phyloP scores from a whole-genome alignment of 106 monocot species.

The Hemerocallis citrina region DNA sequence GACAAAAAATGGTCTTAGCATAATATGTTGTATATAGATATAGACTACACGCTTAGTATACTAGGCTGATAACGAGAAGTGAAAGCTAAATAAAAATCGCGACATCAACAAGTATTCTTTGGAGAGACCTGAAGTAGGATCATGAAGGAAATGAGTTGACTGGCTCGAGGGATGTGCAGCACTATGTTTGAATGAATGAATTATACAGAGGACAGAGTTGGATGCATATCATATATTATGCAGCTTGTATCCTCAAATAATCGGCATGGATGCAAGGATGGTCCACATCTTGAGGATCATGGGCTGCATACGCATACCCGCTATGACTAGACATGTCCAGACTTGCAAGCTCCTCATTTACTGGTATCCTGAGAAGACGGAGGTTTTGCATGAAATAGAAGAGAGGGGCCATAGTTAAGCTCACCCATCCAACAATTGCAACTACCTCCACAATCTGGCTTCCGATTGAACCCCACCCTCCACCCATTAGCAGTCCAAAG shows the following conservation, averaged over 20 bases:
- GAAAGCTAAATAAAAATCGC: no score
- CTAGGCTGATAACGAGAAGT: no score
- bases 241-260: constrained; percentile 1
- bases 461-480: constrained; percentile 27
- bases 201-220: no score
- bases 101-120: no score
- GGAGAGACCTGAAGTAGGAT: no score
- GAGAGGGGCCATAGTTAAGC: constrained; percentile 32
- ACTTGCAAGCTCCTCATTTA: constrained; percentile 29
- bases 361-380: constrained; percentile 25
- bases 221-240: no score
- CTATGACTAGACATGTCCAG: constrained; percentile 34
- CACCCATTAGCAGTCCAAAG: constrained; percentile 39
- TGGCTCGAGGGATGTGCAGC: no score
- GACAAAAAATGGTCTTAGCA: no score
- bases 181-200: no score
- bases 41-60: no score
- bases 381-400: constrained; percentile 25
- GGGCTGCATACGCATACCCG: constrained; percentile 19
- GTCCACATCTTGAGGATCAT: constrained; percentile 9
- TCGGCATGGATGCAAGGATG: not conserved
- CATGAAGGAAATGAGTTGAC: no score
- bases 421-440: constrained; percentile 32
- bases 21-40: no score
- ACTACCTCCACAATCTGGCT: constrained; percentile 24